Conservation (phyloP, 768 basidiomycete species). For the Mycena olivaceomarginata region DNA sequence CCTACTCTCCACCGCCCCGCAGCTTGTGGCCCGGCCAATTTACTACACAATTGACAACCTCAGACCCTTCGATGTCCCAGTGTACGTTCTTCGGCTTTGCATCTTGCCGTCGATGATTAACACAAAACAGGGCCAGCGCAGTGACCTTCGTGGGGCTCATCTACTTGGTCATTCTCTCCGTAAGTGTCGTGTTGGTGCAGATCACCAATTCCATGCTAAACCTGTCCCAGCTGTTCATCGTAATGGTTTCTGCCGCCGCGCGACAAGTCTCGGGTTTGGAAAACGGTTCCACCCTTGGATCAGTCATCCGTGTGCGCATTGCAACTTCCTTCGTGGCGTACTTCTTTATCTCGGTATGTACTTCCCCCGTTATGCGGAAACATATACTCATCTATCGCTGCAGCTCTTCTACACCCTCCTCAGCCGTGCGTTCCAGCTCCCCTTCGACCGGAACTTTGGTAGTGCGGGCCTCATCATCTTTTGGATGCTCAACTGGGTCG, state of each 20-base stretch:
- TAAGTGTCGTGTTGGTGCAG: conserved; percentile 40
- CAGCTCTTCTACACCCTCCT: conserved; percentile 77
- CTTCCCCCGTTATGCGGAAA: neutral
- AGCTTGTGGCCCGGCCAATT: conserved; percentile 61
- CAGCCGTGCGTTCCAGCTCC: conserved; percentile 77
- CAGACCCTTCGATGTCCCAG: conserved; percentile 69
- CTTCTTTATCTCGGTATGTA: conserved; percentile 62
- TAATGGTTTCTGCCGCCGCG: conserved; percentile 49
- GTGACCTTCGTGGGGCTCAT: conserved; percentile 76
- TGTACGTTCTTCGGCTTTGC: conserved; percentile 37
- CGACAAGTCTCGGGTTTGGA: conserved; percentile 61
- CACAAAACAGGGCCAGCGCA: conserved; percentile 62
- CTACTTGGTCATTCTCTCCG: conserved; percentile 66
- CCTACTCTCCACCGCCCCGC: conserved; percentile 60
- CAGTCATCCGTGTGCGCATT: conserved; percentile 63
- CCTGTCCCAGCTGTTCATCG: conserved; percentile 51
- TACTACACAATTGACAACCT: conserved; percentile 62
- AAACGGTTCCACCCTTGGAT: conserved; percentile 57
- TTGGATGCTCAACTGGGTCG: conserved; percentile 80
- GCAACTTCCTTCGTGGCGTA: conserved; percentile 62
- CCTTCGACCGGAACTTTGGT: conserved; percentile 71
- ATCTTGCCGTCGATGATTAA: neutral
- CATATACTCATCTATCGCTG: neutral
- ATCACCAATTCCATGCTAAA: conserved; percentile 45
- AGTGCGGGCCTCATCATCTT: conserved; percentile 75